These are phyloP conservation scores for Fusarium clavum DNA, from an alignment of 2,329 filamentous ascomycete species.

Conservation along the genomic window DNA sequence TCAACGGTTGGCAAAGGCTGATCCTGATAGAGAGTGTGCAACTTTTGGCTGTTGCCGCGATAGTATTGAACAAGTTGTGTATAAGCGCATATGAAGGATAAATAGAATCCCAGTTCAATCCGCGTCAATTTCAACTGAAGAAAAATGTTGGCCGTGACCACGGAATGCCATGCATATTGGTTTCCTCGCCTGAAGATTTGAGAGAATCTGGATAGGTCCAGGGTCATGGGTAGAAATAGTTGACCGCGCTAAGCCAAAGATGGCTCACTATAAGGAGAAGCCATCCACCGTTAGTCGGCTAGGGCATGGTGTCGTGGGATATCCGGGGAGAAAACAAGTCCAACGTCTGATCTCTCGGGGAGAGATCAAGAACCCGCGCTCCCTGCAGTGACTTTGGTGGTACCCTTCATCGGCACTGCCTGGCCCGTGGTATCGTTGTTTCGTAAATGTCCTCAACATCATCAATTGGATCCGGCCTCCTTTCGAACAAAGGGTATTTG, in stretches of 20 bases:
- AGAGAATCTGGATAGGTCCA: neutral
- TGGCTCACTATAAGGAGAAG: slow-evolving; percentile 25
- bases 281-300: slow-evolving; percentile 25
- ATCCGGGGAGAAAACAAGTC: slow-evolving; percentile 44
- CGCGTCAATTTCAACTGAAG: neutral
- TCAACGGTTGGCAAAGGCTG: neutral
- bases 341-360: slow-evolving; percentile 18
- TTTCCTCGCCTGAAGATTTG: slow-evolving; percentile 1
- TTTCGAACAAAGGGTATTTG: neutral
- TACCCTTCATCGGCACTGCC: slow-evolving; percentile 3
- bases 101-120: neutral
- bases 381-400: slow-evolving; percentile 35
- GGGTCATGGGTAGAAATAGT: slow-evolving; percentile 1
- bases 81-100: neutral
- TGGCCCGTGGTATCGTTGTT: neutral
- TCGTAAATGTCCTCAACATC: slow-evolving; percentile 11
- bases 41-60: neutral
- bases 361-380: slow-evolving; percentile 18
- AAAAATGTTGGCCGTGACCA: slow-evolving; percentile 1
- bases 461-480: neutral
- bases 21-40: neutral
- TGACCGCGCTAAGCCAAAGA: slow-evolving; percentile 7
- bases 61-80: neutral
- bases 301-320: slow-evolving; percentile 10
- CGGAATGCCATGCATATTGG: slow-evolving; percentile 35